Conservation (phyloP, 2,329 filamentous ascomycete genomes). For the Claviceps pusilla region DNA sequence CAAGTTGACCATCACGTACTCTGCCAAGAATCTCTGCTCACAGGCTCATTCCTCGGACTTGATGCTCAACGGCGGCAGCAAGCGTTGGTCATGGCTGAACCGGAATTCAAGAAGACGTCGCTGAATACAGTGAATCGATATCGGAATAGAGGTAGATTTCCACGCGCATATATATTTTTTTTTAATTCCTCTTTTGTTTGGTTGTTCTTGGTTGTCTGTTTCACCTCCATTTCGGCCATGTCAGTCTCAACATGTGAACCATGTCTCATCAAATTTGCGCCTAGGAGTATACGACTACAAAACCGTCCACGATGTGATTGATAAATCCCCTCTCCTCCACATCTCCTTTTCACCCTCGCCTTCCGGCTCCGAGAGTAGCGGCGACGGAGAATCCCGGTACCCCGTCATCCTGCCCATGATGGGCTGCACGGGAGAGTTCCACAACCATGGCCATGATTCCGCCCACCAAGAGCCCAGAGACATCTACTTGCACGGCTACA, state of each 20-base stretch:
- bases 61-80: neutral
- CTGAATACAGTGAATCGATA: neutral
- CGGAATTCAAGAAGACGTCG: neutral
- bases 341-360: neutral
- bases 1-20: neutral
- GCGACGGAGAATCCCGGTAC: neutral
- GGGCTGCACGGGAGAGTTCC: neutral
- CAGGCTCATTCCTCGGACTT: neutral
- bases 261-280: neutral
- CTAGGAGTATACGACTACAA: neutral
- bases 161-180: too few relatives aligned
- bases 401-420: neutral
- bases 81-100: neutral
- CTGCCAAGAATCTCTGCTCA: too few relatives aligned
- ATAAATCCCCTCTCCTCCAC: neutral
- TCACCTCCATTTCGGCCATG: too few relatives aligned
- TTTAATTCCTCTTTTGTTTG: too few relatives aligned
- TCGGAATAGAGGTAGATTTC: neutral
- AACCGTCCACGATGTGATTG: neutral
- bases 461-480: neutral
- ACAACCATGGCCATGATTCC: neutral
- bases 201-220: too few relatives aligned
- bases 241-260: too few relatives aligned
- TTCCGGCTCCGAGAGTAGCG: neutral
- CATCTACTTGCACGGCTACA: neutral